Percentiles rank a stretch among this genome's conserved stretches.
Conservation (phyloP, 1,284 basidiomycete species). For the Ceratobasidium sp. region DNA sequence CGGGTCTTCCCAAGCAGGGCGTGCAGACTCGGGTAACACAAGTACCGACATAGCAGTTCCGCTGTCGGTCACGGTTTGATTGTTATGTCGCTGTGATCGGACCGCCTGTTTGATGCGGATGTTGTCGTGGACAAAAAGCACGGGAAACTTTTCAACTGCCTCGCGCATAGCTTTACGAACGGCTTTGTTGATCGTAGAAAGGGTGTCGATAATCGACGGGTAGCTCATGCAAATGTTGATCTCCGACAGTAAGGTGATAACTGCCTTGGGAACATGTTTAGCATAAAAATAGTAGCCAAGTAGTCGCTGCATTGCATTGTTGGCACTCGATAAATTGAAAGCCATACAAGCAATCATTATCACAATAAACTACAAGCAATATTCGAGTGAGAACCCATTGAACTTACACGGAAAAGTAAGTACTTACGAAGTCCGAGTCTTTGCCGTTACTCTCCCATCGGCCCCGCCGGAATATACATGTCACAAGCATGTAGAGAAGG, state of each 20-base stretch:
- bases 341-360: neutral
- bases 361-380: neutral
- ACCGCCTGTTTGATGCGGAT: neutral
- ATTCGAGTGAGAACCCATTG: neutral
- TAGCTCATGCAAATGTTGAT: neutral
- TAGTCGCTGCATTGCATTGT: neutral
- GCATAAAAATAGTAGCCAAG: neutral
- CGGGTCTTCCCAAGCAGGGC: neutral
- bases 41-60: conserved; percentile 1
- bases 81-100: neutral
- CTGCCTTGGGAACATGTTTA: conserved; percentile 1
- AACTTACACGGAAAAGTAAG: neutral
- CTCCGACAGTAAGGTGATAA: neutral
- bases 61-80: neutral
- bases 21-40: neutral
- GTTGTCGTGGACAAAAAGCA: conserved; percentile 3
- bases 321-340: neutral
- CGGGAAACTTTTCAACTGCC: neutral
- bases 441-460: neutral
- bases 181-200: neutral
- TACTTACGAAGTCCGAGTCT: neutral
- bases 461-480: neutral
- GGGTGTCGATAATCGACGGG: neutral
- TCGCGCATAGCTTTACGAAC: neutral
- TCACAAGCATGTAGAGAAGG: neutral